phyloP scores from a whole-genome alignment of 129 eudicot genomes.

The Silybum marianum region DNA sequence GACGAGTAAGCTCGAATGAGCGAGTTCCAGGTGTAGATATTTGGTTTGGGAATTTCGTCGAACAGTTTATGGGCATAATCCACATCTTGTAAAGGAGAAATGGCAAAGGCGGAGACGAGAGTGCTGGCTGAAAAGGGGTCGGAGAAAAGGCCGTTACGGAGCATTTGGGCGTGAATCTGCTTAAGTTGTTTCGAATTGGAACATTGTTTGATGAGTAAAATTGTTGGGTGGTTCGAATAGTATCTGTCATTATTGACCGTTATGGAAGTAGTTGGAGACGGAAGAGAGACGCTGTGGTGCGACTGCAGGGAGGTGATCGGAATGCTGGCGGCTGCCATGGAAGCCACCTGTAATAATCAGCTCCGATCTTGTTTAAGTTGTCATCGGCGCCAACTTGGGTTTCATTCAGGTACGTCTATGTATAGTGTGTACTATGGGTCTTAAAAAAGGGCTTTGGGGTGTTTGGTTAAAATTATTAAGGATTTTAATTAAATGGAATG shows the following conservation, averaged over 20 bases:
- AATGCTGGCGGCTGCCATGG: constrained; percentile 35
- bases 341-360: background rate
- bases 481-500: no score
- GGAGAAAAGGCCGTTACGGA: constrained; percentile 52
- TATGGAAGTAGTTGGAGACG: constrained; percentile 22
- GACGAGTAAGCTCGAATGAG: constrained; percentile 66
- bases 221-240: constrained; percentile 57
- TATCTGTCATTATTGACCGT: constrained; percentile 46
- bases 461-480: no score
- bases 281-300: constrained; percentile 24
- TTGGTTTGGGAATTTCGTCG: constrained; percentile 71
- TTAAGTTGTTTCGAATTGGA: constrained; percentile 50
- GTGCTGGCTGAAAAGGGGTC: constrained; percentile 74
- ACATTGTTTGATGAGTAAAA: constrained; percentile 46
- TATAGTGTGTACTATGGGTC: no score
- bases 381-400: constrained; percentile 1
- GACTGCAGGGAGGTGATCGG: constrained; percentile 24
- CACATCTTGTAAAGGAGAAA: constrained; percentile 39
- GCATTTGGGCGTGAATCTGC: constrained; percentile 77
- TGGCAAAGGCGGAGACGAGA: constrained; percentile 45
- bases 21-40: constrained; percentile 61
- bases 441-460: no score
- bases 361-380: background rate
- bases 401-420: no score
- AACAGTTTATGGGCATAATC: constrained; percentile 66